Conservation (phyloP, 2,329 filamentous ascomycete species). For the Ophiobolus disseminans region DNA sequence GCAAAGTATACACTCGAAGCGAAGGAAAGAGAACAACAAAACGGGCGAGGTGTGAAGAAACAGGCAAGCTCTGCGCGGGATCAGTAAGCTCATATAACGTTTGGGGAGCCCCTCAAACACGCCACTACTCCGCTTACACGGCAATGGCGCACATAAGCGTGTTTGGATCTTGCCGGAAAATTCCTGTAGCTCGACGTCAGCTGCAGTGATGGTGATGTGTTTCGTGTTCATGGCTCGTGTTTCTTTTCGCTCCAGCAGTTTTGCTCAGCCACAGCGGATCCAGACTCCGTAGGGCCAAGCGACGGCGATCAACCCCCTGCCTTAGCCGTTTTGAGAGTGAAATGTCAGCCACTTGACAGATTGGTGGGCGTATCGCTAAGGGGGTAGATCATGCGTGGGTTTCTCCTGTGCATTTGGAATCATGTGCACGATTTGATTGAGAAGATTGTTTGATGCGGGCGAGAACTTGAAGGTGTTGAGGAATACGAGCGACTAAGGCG, state of each 20-base stretch:
- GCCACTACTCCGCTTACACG: slow-evolving; percentile 8
- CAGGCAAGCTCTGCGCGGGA: slow-evolving; percentile 8
- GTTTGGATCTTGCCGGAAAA: not conserved
- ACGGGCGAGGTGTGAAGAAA: slow-evolving; percentile 7
- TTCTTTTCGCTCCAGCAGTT: no score
- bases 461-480: not conserved
- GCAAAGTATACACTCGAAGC: not conserved
- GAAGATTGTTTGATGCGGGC: no score
- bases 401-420: no score
- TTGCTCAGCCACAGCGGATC: slow-evolving; percentile 29
- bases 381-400: no score
- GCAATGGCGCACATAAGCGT: slow-evolving; percentile 6
- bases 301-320: slow-evolving; percentile 12
- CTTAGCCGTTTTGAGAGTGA: slow-evolving; percentile 13
- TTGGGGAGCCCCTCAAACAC: slow-evolving; percentile 1
- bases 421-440: no score
- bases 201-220: slow-evolving; percentile 10
- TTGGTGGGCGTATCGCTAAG: slow-evolving; percentile 7
- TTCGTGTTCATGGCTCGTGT: slow-evolving; percentile 6
- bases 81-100: slow-evolving; percentile 29
- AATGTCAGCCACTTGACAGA: slow-evolving; percentile 3
- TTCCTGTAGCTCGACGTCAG: slow-evolving; percentile 8
- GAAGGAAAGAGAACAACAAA: slow-evolving; percentile 2
- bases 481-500: slow-evolving; percentile 5
- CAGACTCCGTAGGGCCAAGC: slow-evolving; percentile 9